A percentile compares a stretch with the other conserved stretches of the same genome.
phyloP scores from a whole-genome alignment of 805 yeast species.

The Lachancea kluyveri region DNA sequence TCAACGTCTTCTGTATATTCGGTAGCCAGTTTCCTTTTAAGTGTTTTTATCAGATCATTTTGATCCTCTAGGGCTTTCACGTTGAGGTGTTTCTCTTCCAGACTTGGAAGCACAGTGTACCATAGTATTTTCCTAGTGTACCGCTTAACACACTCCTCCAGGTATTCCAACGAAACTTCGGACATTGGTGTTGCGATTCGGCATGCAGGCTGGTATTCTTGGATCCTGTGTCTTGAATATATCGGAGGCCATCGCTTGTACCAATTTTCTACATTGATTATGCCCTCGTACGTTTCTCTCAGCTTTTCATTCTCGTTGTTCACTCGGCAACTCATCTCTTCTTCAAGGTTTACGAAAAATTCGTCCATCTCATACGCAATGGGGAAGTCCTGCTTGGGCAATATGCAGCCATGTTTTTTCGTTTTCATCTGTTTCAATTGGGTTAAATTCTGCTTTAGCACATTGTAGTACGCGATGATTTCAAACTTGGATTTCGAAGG shows the following conservation, averaged over 20 bases:
- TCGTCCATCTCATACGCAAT: slow-evolving; percentile 32
- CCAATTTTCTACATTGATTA: slow-evolving; percentile 22
- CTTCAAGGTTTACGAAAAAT: slow-evolving; percentile 22
- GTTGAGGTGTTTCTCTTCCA: slow-evolving; percentile 13
- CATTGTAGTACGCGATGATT: slow-evolving; percentile 21
- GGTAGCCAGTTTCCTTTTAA: not conserved
- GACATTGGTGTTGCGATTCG: slow-evolving; percentile 13
- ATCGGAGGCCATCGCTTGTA: slow-evolving; percentile 22
- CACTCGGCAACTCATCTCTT: slow-evolving; percentile 15
- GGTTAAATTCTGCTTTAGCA: slow-evolving; percentile 16
- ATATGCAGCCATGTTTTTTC: slow-evolving; percentile 16
- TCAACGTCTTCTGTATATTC: slow-evolving; percentile 6
- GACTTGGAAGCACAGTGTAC: slow-evolving; percentile 15
- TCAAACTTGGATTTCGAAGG: slow-evolving; percentile 25
- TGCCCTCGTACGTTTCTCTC: slow-evolving; percentile 2
- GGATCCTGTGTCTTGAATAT: slow-evolving; percentile 19
- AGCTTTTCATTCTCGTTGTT: slow-evolving; percentile 8
- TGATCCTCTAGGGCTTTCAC: slow-evolving; percentile 1
- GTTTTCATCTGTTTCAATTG: slow-evolving; percentile 11
- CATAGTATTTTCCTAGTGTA: slow-evolving; percentile 18
- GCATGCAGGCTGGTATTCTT: slow-evolving; percentile 13
- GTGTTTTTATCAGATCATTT: not conserved
- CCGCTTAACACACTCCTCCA: slow-evolving; percentile 12
- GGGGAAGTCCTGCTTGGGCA: slow-evolving; percentile 21
- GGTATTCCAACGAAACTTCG: slow-evolving; percentile 9